Base-by-base conservation (phyloP, 352 stramenopile genomes). In the Phytopythium kandeliae region DNA sequence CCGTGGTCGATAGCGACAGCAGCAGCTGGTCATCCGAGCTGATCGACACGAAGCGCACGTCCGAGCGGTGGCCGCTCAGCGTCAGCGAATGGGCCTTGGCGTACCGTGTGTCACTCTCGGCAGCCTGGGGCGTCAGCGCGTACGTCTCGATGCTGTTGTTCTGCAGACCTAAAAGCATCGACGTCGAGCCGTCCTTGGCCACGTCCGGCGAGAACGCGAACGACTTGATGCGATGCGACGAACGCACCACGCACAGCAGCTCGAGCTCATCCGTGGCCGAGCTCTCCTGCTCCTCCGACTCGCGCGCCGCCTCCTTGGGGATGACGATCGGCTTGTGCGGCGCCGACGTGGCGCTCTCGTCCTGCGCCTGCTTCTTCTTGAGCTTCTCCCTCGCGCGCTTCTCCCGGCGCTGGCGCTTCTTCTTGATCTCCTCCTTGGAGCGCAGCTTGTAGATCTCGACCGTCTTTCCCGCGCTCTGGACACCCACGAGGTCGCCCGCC, bases 61-160 rank as follows among this genome's bases (percentile, higher is more conserved):
- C 94, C 19, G 85, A 96, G 52, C 94, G 86, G 65, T 98, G 92
- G 28, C 92, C 93, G 49, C 74, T 80, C 42, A 97, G 61, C 37
- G 78, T 80, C 26, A 93, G 63, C 36, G 77, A 63, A 54, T 93
- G 75, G 10, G 78, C 66, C 42, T 85, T 89, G 26, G 63, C 62
- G 36, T 80, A 88, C 38, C 82, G 66, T 22, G 69, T 60, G 48
- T 96, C 85, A 3, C 97, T 66, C 13, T 83, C 69, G 12, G 59
- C 47, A 9, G 71, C 67, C 45, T 48, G 69, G 7, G 82, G 82
- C 42, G 67, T 76, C 22, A 93, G 58, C 43, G 74, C 68, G 69
- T 95, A 96, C 22, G 89, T 78, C 70, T 98, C 90, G 26, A 98
- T 83, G 41, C 63, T 80, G 71, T 97, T 97, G 74, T 95, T 96